Base-by-base conservation (phyloP, 179 eudicot genomes). In the Corrigiola litoralis region DNA sequence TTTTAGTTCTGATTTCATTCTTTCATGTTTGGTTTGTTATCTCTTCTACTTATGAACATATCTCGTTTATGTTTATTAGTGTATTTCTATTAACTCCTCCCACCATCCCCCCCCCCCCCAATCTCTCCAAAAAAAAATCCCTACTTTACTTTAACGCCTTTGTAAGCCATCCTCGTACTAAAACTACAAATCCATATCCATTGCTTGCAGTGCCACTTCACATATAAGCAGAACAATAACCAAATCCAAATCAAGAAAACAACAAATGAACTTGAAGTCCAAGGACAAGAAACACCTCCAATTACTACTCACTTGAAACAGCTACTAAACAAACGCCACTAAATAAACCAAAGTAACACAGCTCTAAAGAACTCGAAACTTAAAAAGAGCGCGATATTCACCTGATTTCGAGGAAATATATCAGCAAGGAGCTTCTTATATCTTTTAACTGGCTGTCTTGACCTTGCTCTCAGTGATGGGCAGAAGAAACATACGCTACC, bases 401-500 rank as follows among this genome's bases (percentile, higher is more conserved):
- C 97, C 95, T 90, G 97, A 67, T 86, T 81, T 41, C 84, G 81
- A 25, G 97, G 97, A 64, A 90, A 88, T n/a, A 90, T 90, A 0
- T 86, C 87, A 0, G 85, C 79, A 66, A 90, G 89, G 49, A 90
- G 85, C 83, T 80, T 86, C 83, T 88, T 90, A 77, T 90, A 90
- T 53, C 97, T 82, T 63, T 88, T 88, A 6, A 90, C 95, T 14
- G 97, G 97, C 71, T 90, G 97, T 79, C 97, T 88, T 6, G 97
- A 90, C 69, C 97, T 73, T 10, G 97, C 87, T 56, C 97, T 79
- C 79, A 90, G 49, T 0, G 95, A 71, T 12, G 97, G 97, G 54
- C 95, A 90, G 82, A 84, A 84, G 72, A 81, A 79, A 68, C 97
- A 90, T 71, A 88, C 79, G 74, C 76, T 88, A 42, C 97, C 89